phyloP scores from a whole-genome alignment of 495 filamentous ascomycete genomes.

The Chaetomium tenue region DNA sequence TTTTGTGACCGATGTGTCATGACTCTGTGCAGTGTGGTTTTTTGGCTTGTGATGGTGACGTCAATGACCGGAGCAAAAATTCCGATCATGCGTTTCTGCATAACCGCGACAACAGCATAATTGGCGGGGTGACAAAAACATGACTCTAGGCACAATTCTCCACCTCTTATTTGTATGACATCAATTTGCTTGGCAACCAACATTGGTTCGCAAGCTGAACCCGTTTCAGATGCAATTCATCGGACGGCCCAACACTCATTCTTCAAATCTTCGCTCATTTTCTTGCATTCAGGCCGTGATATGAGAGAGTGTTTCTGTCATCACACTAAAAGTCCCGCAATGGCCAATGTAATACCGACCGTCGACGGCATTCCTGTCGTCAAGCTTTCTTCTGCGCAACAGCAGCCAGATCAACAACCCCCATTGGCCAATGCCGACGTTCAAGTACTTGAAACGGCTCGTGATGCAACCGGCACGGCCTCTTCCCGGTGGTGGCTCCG shows the following conservation, averaged over 20 bases:
- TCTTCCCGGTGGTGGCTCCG: slow-evolving; percentile 67
- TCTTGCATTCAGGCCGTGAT: background rate
- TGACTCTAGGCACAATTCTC: too few species aligned
- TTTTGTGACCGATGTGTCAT: slow-evolving; percentile 4
- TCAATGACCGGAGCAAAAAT: background rate
- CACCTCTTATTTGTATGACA: background rate
- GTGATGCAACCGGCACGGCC: slow-evolving; percentile 39
- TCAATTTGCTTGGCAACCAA: background rate
- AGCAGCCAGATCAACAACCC: slow-evolving; percentile 1
- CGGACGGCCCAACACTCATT: background rate
- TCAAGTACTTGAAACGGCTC: slow-evolving; percentile 37
- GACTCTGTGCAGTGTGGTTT: background rate
- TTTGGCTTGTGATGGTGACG: background rate
- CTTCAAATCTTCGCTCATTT: background rate
- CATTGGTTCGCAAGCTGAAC: background rate
- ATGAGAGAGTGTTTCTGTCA: background rate
- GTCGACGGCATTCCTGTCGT: slow-evolving; percentile 43
- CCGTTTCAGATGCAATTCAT: background rate
- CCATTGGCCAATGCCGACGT: background rate
- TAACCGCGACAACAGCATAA: background rate
- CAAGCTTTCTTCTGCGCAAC: slow-evolving; percentile 19
- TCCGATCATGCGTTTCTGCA: background rate
- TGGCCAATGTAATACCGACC: slow-evolving; percentile 31
- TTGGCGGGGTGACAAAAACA: background rate
- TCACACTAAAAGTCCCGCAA: background rate